Evolutionary conservation across 2,329 filamentous ascomycete species (phyloP), one percentile per base, ranked within the genome.

Genomic region (Westerdykella ornata): DNA sequence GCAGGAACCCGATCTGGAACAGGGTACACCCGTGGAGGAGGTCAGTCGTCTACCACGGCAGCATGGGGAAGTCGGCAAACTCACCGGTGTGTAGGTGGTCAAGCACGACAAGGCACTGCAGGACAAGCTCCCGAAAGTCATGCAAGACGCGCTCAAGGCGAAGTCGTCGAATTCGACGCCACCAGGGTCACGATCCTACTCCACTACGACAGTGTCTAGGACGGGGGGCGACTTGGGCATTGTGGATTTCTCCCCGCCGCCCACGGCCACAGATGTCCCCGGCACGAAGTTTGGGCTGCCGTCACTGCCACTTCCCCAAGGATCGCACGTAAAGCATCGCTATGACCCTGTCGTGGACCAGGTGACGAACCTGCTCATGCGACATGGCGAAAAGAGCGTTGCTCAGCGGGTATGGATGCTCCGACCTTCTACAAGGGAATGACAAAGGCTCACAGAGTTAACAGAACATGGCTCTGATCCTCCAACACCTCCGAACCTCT

Each of bases 281-380:
- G 85, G 85, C n/a, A 74, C 86, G 62, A 94, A 90, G 61, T 96
- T 88, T 58, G 80, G 78, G 3, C 70, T 87, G 48, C 88, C 88
- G 1, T 70, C 73, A 28, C 69, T 82, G 42, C 80, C 84, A 5
- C 72, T 88, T 39, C 77, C 82, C 8, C 74, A 76, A 42, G 71
- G 74, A 19, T 67, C 74, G 43, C 75, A 86, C 67, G 70, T 90
- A 55, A 85, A 88, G 67, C 74, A 86, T 62, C 80, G 92, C 57
- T 94, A 97, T 62, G 85, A 96, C 61, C 80, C 86, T 1, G 75
- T 96, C 6, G 73, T 97, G 36, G 74, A 84, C 51, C 92, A 96
- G 71, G 75, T 97, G 55, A 95, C 88, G 14, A 89, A 88, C 63
- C 74, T 95, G 53, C 69, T 98, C 49, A 98, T 97, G 90, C 74